These are phyloP conservation scores for Penicillium nucicola DNA, from an alignment of 495 filamentous ascomycete species.

Conservation along the genomic window DNA sequence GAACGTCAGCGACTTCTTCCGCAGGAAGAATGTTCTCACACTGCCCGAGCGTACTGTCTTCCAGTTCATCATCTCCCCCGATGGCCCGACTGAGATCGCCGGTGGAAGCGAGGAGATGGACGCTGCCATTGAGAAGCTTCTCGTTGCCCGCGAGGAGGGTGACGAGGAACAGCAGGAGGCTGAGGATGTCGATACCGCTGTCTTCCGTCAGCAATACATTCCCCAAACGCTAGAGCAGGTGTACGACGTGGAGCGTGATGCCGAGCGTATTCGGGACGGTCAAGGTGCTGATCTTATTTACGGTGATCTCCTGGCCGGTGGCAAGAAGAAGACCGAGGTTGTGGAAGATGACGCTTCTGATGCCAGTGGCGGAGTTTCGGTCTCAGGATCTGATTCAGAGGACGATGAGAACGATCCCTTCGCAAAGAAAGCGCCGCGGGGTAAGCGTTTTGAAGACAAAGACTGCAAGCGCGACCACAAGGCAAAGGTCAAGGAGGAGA, in stretches of 20 bases:
- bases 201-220: constrained; percentile 93
- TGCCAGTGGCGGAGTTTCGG: constrained; percentile 44
- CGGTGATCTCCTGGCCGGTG: constrained; percentile 66
- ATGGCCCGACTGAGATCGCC: constrained; percentile 47
- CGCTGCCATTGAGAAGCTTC: constrained; percentile 50
- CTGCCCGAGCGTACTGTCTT: constrained; percentile 72
- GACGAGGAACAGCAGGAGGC: constrained; percentile 35
- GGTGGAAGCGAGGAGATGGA: constrained; percentile 38
- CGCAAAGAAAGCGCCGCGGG: constrained; percentile 67
- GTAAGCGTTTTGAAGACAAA: constrained; percentile 90
- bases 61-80: constrained; percentile 66
- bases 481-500: constrained; percentile 86
- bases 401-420: constrained; percentile 50
- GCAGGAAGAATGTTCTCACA: constrained; percentile 73
- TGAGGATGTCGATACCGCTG: constrained; percentile 75
- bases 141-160: constrained; percentile 39
- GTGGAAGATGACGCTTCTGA: constrained; percentile 44
- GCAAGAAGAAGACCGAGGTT: constrained; percentile 50
- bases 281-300: constrained; percentile 75
- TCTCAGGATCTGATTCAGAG: constrained; percentile 44
- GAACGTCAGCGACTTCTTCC: constrained; percentile 90
- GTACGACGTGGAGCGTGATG: constrained; percentile 92
- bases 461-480: constrained; percentile 88
- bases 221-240: constrained; percentile 92
- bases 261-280: constrained; percentile 68